phyloP scores from a whole-genome alignment of 768 basidiomycete genomes.

The Tricholoma bakamatsutake region DNA sequence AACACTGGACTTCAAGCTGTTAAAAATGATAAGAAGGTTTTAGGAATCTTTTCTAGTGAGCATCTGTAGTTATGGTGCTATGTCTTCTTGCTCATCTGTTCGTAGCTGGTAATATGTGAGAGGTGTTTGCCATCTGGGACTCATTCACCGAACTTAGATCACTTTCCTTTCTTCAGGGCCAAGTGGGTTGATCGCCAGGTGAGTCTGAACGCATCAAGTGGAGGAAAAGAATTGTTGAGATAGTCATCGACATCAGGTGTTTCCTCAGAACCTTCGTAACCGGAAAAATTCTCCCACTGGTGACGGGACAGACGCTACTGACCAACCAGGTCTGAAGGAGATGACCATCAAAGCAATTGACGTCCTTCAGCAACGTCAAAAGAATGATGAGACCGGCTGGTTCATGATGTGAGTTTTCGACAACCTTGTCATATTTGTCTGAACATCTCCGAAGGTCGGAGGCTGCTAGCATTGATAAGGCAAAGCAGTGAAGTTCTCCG shows the following conservation, averaged over 20 bases:
- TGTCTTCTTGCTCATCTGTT: not conserved
- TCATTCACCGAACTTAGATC: not conserved
- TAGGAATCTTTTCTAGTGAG: constrained; percentile 40
- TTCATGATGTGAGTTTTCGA: constrained; percentile 33
- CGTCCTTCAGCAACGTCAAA: constrained; percentile 32
- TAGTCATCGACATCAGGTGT: constrained; percentile 18
- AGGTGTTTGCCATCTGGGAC: constrained; percentile 9
- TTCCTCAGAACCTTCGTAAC: constrained; percentile 30
- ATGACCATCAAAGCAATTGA: constrained; percentile 44
- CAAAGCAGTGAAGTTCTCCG: constrained; percentile 1
- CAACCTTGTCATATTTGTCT: not conserved
- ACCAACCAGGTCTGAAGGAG: constrained; percentile 43
- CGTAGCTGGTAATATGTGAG: constrained; percentile 12
- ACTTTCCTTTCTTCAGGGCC: constrained; percentile 22
- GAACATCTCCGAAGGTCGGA: constrained; percentile 20
- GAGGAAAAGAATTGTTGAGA: not conserved
- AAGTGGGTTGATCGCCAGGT: constrained; percentile 36
- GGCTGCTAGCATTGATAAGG: constrained; percentile 41
- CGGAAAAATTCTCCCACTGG: constrained; percentile 35
- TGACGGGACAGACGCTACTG: constrained; percentile 34
- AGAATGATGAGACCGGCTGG: constrained; percentile 32
- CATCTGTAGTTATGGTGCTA: not conserved
- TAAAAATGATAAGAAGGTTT: constrained; percentile 27
- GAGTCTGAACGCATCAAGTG: constrained; percentile 6
- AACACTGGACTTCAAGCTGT: constrained; percentile 28